phyloP scores from a whole-genome alignment of 257 asterid genomes.

The Primulina eburnea region DNA sequence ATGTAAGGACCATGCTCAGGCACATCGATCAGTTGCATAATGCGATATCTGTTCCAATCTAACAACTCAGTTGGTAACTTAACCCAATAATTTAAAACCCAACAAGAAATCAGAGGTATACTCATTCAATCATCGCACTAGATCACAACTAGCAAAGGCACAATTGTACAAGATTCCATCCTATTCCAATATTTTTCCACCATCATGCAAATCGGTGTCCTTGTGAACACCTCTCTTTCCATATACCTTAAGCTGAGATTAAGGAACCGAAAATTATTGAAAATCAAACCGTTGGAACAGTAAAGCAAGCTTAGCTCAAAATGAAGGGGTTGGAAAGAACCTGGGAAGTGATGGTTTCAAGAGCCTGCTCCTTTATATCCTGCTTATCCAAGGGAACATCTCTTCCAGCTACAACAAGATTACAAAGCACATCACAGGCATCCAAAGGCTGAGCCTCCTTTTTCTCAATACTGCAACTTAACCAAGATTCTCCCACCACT shows the following conservation, averaged over 20 bases:
- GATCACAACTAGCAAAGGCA: slow-evolving; percentile 38
- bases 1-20: slow-evolving; percentile 55
- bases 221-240: slow-evolving; percentile 91
- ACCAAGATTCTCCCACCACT: slow-evolving; percentile 71
- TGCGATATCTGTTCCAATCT: slow-evolving; percentile 40
- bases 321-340: slow-evolving; percentile 19
- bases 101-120: too few species aligned
- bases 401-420: slow-evolving; percentile 51
- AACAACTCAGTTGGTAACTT: background rate
- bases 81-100: background rate
- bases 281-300: too few species aligned
- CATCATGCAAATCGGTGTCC: slow-evolving; percentile 68
- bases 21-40: slow-evolving; percentile 56
- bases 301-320: slow-evolving; percentile 47
- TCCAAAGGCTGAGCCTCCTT: slow-evolving; percentile 45
- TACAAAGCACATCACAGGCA: slow-evolving; percentile 57
- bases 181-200: slow-evolving; percentile 64
- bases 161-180: slow-evolving; percentile 79
- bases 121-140: too few species aligned
- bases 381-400: slow-evolving; percentile 47
- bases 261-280: too few species aligned
- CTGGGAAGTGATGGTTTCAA: slow-evolving; percentile 60
- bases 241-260: slow-evolving; percentile 25
- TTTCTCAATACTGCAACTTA: slow-evolving; percentile 60
- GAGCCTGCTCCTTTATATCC: slow-evolving; percentile 58